These are phyloP conservation scores for Epichloe baconii DNA, from an alignment of 2,329 filamentous ascomycete genomes.

Conservation along the genomic window DNA sequence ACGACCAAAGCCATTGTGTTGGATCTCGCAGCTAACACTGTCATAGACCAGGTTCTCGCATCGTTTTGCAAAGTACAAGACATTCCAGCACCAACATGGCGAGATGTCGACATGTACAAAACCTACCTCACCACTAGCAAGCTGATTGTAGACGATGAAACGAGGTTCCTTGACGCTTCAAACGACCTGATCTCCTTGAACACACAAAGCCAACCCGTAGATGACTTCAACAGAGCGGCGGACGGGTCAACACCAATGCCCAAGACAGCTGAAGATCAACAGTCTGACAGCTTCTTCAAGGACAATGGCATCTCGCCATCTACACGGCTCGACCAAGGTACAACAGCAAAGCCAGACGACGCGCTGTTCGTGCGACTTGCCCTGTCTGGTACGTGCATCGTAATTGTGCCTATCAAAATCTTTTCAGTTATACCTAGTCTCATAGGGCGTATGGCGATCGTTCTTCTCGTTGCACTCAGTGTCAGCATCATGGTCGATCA, in stretches of 20 bases:
- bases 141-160: slow-evolving; percentile 46
- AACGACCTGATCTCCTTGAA: slow-evolving; percentile 38
- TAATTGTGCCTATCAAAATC: slow-evolving; percentile 44
- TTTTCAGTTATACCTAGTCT: slow-evolving; percentile 46
- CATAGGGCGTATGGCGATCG: slow-evolving; percentile 42
- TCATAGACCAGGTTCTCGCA: slow-evolving; percentile 41
- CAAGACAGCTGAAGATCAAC: slow-evolving; percentile 3
- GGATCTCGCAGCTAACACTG: slow-evolving; percentile 4
- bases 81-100: slow-evolving; percentile 32
- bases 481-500: slow-evolving; percentile 21
- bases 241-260: slow-evolving; percentile 14
- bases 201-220: slow-evolving; percentile 3
- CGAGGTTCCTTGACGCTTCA: slow-evolving; percentile 41
- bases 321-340: background rate
- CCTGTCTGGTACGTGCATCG: slow-evolving; percentile 11
- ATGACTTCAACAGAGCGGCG: slow-evolving; percentile 7
- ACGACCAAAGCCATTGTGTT: background rate
- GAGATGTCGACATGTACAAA: slow-evolving; percentile 35
- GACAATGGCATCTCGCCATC: slow-evolving; percentile 4
- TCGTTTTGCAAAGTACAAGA: slow-evolving; percentile 42
- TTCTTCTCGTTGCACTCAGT: slow-evolving; percentile 36
- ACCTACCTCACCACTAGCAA: slow-evolving; percentile 40
- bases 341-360: background rate
- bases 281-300: slow-evolving; percentile 3
- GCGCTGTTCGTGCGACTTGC: slow-evolving; percentile 1